A percentile compares a stretch with the other conserved stretches of the same genome.
Conservation (phyloP, 2,329 filamentous ascomycete genomes). For the Catunica adiposa region DNA sequence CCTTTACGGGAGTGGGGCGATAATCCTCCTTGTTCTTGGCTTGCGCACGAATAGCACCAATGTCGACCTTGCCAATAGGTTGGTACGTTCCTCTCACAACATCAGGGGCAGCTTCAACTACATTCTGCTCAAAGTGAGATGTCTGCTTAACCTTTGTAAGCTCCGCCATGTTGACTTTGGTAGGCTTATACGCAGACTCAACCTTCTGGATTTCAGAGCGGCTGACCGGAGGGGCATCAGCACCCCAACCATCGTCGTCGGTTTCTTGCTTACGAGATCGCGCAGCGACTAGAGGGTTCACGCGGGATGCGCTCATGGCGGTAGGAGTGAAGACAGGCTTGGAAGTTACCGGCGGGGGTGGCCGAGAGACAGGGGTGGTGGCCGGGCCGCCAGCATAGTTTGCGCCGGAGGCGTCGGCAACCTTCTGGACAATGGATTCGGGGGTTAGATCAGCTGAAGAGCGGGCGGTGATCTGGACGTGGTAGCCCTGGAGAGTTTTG, state of each 20-base stretch:
- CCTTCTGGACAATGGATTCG: constrained; percentile 79
- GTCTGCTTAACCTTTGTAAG: constrained; percentile 50
- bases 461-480: constrained; percentile 91
- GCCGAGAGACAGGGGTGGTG: constrained; percentile 31
- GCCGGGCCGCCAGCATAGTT: constrained; percentile 68
- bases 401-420: constrained; percentile 81
- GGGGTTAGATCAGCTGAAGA: constrained; percentile 79
- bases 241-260: constrained; percentile 85
- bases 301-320: constrained; percentile 28
- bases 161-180: constrained; percentile 83
- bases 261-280: constrained; percentile 44
- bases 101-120: constrained; percentile 36
- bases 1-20: constrained; percentile 71
- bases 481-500: constrained; percentile 89
- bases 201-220: constrained; percentile 84
- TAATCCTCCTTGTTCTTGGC: constrained; percentile 57
- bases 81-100: constrained; percentile 79
- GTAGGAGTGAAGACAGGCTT: constrained; percentile 90
- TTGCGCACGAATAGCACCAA: constrained; percentile 69
- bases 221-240: constrained; percentile 80
- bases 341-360: constrained; percentile 47
- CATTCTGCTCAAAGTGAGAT: constrained; percentile 12
- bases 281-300: constrained; percentile 53
- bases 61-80: constrained; percentile 93
- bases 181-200: constrained; percentile 80